These are phyloP conservation scores for Priceomyces fermenticarens DNA, from an alignment of 805 yeast species.

Conservation along the genomic window DNA sequence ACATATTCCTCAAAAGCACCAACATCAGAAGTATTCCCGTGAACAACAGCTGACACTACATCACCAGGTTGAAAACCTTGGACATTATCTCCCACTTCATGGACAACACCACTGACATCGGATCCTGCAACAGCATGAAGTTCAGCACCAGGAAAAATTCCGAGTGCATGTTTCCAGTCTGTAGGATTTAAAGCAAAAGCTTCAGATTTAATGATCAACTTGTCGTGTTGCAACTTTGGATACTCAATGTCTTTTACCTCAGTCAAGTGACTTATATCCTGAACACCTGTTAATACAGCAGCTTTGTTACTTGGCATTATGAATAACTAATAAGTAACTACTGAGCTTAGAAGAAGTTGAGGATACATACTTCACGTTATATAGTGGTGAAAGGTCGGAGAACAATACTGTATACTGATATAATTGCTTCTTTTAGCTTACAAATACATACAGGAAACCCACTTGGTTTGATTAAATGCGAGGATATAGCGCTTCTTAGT, in stretches of 20 bases:
- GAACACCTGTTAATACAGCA: constrained; percentile 5
- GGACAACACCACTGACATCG: constrained; percentile 59
- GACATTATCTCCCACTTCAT: constrained; percentile 47
- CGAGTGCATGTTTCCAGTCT: constrained; percentile 60
- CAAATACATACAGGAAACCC: too few relatives aligned
- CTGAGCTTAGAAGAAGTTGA: too few relatives aligned
- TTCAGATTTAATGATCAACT: constrained; percentile 47
- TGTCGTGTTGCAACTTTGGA: constrained; percentile 13
- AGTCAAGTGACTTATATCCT: constrained; percentile 2
- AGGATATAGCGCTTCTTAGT: too few relatives aligned
- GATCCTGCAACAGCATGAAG: constrained; percentile 37
- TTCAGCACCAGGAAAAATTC: neutral
- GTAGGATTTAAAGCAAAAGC: constrained; percentile 67
- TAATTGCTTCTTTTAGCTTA: neutral
- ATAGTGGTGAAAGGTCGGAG: too few relatives aligned
- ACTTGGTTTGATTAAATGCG: too few relatives aligned
- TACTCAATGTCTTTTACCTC: constrained; percentile 4
- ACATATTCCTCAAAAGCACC: constrained; percentile 64
- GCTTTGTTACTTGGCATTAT: constrained; percentile 6
- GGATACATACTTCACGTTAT: too few relatives aligned
- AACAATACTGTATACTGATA: too few relatives aligned
- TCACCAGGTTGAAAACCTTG: constrained; percentile 48
- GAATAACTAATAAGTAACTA: too few relatives aligned
- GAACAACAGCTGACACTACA: constrained; percentile 48
- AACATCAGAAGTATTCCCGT: constrained; percentile 49